Evolutionary conservation across 352 stramenopile genomes (phyloP).

Genomic region (Bremia lactucae): DNA sequence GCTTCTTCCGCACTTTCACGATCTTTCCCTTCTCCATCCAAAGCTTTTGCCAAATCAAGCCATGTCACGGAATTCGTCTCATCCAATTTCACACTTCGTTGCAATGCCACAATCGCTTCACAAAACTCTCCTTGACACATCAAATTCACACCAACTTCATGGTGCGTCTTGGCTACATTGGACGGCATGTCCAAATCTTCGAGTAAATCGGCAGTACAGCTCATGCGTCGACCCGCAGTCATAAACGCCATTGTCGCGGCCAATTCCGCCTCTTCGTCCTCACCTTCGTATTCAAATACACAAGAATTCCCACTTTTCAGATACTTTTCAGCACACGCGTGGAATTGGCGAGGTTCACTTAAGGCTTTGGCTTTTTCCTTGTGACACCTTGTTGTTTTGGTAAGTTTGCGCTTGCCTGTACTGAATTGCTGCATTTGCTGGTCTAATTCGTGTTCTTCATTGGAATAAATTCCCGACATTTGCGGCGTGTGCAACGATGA

Average conservation of each 20-base stretch:
- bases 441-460: constrained; percentile 34
- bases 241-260: constrained; percentile 17
- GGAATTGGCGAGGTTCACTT: too few species aligned
- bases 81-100: constrained; percentile 32
- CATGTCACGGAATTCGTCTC: constrained; percentile 26
- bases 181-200: constrained; percentile 25
- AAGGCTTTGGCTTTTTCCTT: constrained; percentile 27
- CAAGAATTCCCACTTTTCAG: constrained; percentile 21
- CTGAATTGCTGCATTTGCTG: constrained; percentile 31
- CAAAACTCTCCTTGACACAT: constrained; percentile 36
- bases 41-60: constrained; percentile 50
- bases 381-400: constrained; percentile 20
- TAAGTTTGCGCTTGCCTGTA: constrained; percentile 26
- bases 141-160: constrained; percentile 39
- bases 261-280: constrained; percentile 19
- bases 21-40: constrained; percentile 36
- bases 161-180: constrained; percentile 36
- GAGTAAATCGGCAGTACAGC: constrained; percentile 9
- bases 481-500: constrained; percentile 15
- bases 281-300: constrained; percentile 11
- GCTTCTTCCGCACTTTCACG: constrained; percentile 32
- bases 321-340: constrained; percentile 23
- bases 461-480: constrained; percentile 17
- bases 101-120: constrained; percentile 27
- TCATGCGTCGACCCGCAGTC: constrained; percentile 15